These are phyloP conservation scores for Eucalyptus shirleyi DNA, from an alignment of 345 rosid species.

Conservation along the genomic window DNA sequence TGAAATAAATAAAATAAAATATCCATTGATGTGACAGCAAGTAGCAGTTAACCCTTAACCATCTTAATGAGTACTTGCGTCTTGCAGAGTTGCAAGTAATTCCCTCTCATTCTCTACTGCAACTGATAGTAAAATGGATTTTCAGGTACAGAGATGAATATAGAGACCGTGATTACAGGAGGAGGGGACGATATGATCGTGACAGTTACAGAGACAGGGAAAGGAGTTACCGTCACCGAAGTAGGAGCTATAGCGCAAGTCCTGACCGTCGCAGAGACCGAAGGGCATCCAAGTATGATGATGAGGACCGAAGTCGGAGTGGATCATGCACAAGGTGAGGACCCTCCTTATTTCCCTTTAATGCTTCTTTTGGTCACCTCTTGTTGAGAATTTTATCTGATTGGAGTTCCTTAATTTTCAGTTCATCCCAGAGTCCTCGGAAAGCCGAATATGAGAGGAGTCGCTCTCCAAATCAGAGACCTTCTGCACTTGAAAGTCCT, in stretches of 20 bases:
- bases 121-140: background rate
- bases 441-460: background rate
- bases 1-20: background rate
- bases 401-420: background rate
- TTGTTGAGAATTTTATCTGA: background rate
- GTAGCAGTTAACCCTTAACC: background rate
- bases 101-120: background rate
- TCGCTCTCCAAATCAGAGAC: background rate
- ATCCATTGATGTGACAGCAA: background rate
- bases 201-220: conserved; percentile 20
- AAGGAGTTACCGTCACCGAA: conserved; percentile 15
- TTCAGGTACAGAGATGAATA: conserved; percentile 25
- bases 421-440: background rate
- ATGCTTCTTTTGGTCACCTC: background rate
- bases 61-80: background rate
- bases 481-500: background rate
- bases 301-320: conserved; percentile 22
- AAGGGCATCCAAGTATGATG: conserved; percentile 24
- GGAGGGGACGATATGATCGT: conserved; percentile 25
- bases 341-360: background rate
- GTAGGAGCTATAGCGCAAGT: conserved; percentile 33
- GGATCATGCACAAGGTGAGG: conserved; percentile 1
- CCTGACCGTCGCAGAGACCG: conserved; percentile 16
- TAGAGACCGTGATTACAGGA: conserved; percentile 4
- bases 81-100: background rate